Conservation (phyloP, 768 basidiomycete genomes). For the Crassisporium funariophilum region DNA sequence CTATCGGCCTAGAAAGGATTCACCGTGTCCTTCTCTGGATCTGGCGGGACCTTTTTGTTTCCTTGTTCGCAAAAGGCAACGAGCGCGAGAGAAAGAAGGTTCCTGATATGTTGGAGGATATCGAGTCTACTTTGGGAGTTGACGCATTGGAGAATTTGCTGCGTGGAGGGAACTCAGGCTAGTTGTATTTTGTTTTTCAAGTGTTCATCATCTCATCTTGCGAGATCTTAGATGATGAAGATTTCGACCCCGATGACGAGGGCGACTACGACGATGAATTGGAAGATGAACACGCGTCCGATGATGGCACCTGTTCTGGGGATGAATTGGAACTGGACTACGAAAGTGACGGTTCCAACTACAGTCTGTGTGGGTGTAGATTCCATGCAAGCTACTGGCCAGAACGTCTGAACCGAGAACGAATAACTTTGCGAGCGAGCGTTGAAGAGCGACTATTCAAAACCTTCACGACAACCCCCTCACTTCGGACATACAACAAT, state of each 20-base stretch:
- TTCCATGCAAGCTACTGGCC: slow-evolving; percentile 59
- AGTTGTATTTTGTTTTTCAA: slow-evolving; percentile 12
- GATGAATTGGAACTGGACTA: slow-evolving; percentile 29
- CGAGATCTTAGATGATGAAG: slow-evolving; percentile 27
- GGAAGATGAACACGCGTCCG: slow-evolving; percentile 19
- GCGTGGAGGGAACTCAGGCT: slow-evolving; percentile 57
- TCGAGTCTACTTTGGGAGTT: slow-evolving; percentile 55
- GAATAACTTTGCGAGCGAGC: slow-evolving; percentile 40
- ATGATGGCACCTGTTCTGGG: slow-evolving; percentile 28
- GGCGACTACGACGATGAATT: slow-evolving; percentile 35
- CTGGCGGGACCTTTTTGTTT: slow-evolving; percentile 69
- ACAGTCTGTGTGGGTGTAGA: slow-evolving; percentile 28
- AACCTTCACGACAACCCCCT: slow-evolving; percentile 55
- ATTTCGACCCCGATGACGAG: slow-evolving; percentile 25
- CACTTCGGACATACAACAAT: slow-evolving; percentile 43
- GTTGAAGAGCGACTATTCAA: slow-evolving; percentile 47
- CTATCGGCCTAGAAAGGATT: slow-evolving; percentile 49
- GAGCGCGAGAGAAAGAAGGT: slow-evolving; percentile 35
- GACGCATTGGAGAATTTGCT: slow-evolving; percentile 51
- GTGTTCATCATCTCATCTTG: slow-evolving; percentile 13
- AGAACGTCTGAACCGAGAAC: slow-evolving; percentile 38
- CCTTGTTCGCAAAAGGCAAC: slow-evolving; percentile 45
- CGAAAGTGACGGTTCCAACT: slow-evolving; percentile 19
- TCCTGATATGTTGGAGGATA: slow-evolving; percentile 60
- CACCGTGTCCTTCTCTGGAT: slow-evolving; percentile 58